A percentile compares a stretch with the other conserved stretches of the same genome.
These are phyloP conservation scores for Podaxis sp. DNA, from an alignment of 768 basidiomycete genomes.

Conservation along the genomic window DNA sequence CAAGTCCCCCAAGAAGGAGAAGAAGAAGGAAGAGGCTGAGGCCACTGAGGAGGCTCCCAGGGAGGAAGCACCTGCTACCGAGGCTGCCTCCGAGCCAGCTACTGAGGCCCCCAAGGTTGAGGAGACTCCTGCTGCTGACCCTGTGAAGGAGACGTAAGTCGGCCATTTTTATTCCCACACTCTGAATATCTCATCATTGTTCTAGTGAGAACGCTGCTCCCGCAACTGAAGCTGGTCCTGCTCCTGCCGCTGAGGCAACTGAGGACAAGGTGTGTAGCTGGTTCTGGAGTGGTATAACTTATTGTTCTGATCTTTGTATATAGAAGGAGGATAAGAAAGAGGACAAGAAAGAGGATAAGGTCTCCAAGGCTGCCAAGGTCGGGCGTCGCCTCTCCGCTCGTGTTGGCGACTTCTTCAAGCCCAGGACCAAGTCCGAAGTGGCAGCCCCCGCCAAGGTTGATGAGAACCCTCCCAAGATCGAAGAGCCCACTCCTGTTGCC, in stretches of 20 bases:
- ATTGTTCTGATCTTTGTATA: not conserved
- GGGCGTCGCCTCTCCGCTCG: constrained; percentile 83
- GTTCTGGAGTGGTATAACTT: not conserved
- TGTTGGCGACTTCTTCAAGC: constrained; percentile 81
- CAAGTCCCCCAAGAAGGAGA: constrained; percentile 81
- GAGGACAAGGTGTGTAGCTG: constrained; percentile 57
- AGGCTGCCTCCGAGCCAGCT: constrained; percentile 33
- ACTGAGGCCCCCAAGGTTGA: constrained; percentile 46
- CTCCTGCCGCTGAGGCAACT: constrained; percentile 50
- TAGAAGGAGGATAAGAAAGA: constrained; percentile 40
- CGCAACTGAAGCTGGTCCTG: constrained; percentile 38
- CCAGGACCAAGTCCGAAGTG: constrained; percentile 65
- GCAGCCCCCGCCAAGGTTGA: constrained; percentile 78
- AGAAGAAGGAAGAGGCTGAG: constrained; percentile 73
- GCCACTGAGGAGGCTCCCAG: constrained; percentile 42
- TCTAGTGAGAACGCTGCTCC: constrained; percentile 34
- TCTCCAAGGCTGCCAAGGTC: constrained; percentile 59
- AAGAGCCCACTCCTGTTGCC: constrained; percentile 77
- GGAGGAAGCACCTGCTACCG: constrained; percentile 49
- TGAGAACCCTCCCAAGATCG: constrained; percentile 87
- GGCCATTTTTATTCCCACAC: not conserved
- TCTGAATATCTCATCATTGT: constrained; percentile 3
- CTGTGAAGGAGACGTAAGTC: constrained; percentile 73
- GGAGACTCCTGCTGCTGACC: constrained; percentile 46
- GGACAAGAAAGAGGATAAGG: constrained; percentile 47